phyloP scores from a whole-genome alignment of 2,329 filamentous ascomycete species.

The Aureobasidium zeae region DNA sequence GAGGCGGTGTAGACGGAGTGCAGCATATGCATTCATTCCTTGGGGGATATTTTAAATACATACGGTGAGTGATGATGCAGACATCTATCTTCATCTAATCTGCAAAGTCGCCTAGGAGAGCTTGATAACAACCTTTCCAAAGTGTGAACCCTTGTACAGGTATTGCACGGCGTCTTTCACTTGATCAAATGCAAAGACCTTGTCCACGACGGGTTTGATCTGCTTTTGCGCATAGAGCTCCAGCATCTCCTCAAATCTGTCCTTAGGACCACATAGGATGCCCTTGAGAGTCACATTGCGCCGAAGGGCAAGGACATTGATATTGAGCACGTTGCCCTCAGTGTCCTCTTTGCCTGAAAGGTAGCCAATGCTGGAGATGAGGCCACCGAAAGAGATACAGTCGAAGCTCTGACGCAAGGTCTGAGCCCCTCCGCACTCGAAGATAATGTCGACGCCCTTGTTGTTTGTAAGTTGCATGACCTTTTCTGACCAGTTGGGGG shows the following conservation, averaged over 20 bases:
- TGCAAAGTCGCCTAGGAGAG: too few relatives aligned
- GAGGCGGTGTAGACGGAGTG: slow-evolving; percentile 1
- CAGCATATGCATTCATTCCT: not conserved
- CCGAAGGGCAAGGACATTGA: slow-evolving; percentile 48
- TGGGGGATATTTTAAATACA: not conserved
- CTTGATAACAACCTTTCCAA: slow-evolving; percentile 36
- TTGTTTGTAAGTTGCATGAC: slow-evolving; percentile 41
- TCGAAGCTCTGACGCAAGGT: slow-evolving; percentile 39
- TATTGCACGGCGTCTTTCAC: slow-evolving; percentile 35
- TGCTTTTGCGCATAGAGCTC: slow-evolving; percentile 34
- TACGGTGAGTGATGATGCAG: too few relatives aligned
- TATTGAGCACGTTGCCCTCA: slow-evolving; percentile 46
- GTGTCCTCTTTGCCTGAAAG: slow-evolving; percentile 47
- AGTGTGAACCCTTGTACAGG: slow-evolving; percentile 36
- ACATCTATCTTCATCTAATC: too few relatives aligned
- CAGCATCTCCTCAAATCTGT: slow-evolving; percentile 40
- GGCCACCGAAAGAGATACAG: slow-evolving; percentile 35
- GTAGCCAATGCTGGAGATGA: slow-evolving; percentile 38
- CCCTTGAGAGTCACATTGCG: slow-evolving; percentile 48
- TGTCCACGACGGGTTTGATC: slow-evolving; percentile 35
- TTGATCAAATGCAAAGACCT: slow-evolving; percentile 34
- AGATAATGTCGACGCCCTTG: slow-evolving; percentile 40
- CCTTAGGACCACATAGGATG: slow-evolving; percentile 53
- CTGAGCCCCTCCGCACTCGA: slow-evolving; percentile 43
- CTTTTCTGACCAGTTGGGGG: slow-evolving; percentile 50